Percentiles rank a stretch among this genome's conserved stretches.
Evolutionary conservation across 495 filamentous ascomycete species (phyloP).

Genomic region (Aspergillus olivimuriae): DNA sequence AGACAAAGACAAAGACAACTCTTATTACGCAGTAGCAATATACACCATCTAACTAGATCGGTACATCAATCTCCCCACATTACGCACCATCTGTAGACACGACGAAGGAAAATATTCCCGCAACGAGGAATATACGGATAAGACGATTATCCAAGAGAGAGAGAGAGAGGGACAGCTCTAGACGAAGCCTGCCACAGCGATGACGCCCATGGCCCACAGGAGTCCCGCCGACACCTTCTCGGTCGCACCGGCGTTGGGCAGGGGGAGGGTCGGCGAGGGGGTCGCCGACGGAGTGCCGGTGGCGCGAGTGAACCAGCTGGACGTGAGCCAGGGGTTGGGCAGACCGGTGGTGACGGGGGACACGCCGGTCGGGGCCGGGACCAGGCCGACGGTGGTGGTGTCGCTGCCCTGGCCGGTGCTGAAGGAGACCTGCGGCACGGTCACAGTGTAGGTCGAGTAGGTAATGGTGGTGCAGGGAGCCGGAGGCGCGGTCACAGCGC

Average conservation of each 20-base stretch:
- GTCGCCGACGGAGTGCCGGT: background rate
- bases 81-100: too few relatives aligned
- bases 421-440: constrained; percentile 71
- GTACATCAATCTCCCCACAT: too few relatives aligned
- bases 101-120: too few relatives aligned
- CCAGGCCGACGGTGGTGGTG: constrained; percentile 17
- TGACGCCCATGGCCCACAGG: constrained; percentile 2
- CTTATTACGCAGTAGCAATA: too few relatives aligned
- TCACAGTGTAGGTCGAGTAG: constrained; percentile 55
- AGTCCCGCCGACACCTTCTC: background rate
- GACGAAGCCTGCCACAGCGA: constrained; percentile 1
- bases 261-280: constrained; percentile 3
- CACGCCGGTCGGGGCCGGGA: constrained; percentile 15
- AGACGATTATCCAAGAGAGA: background rate
- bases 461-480: constrained; percentile 58
- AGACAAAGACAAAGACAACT: too few relatives aligned
- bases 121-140: background rate
- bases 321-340: constrained; percentile 10
- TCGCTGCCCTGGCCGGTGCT: constrained; percentile 43
- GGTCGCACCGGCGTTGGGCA: constrained; percentile 1
- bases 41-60: too few relatives aligned
- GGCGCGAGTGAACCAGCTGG: background rate
- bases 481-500: constrained; percentile 15
- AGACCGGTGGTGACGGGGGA: constrained; percentile 2
- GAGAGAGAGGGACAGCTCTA: background rate